A percentile compares a stretch with the other conserved stretches of the same genome.
phyloP scores from a whole-genome alignment of 2,329 filamentous ascomycete genomes.

The Botrytis paeoniae region DNA sequence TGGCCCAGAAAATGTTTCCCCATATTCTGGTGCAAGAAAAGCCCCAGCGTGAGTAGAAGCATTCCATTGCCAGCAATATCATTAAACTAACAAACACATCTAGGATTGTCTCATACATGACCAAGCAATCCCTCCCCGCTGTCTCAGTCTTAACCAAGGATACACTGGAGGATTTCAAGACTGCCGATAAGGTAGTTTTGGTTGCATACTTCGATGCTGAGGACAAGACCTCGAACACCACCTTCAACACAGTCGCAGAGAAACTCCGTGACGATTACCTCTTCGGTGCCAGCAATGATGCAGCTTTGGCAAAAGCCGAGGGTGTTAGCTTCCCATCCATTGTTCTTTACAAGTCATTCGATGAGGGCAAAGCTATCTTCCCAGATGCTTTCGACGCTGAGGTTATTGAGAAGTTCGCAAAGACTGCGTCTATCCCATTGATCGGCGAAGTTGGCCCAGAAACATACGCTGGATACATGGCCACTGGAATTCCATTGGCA shows the following conservation, averaged over 20 bases:
- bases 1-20: conserved; percentile 72
- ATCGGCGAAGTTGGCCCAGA: conserved; percentile 96
- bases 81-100: conserved; percentile 20
- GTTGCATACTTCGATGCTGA: conserved; percentile 81
- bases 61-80: not conserved
- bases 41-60: conserved; percentile 60
- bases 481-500: conserved; percentile 83
- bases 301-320: conserved; percentile 81
- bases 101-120: conserved; percentile 82
- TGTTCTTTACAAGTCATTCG: conserved; percentile 95
- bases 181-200: conserved; percentile 91
- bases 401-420: conserved; percentile 77
- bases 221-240: conserved; percentile 82
- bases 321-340: conserved; percentile 83
- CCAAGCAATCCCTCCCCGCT: conserved; percentile 92
- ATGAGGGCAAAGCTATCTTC: conserved; percentile 90
- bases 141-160: conserved; percentile 81
- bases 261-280: conserved; percentile 85
- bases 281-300: conserved; percentile 85
- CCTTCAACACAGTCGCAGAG: conserved; percentile 68
- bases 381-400: conserved; percentile 77
- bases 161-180: conserved; percentile 93
- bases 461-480: conserved; percentile 95
- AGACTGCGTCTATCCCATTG: conserved; percentile 80
- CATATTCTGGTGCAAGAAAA: conserved; percentile 89